Base-by-base conservation (phyloP, 805 yeast genomes). In the Metahyphopichia silvanorum region DNA sequence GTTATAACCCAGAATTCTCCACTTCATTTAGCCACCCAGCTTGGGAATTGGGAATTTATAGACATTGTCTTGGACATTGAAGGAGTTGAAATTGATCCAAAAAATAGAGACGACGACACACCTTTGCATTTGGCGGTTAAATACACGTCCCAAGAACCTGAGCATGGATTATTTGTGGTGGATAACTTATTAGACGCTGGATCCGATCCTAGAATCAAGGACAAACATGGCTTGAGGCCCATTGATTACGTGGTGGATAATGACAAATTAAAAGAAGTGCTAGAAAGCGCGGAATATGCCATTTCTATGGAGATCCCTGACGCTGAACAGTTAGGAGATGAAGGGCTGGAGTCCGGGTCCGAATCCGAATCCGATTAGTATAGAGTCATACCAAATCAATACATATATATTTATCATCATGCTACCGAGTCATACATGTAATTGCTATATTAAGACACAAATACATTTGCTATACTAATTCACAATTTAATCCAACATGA, bases 121-220 rank as follows among this genome's bases (percentile, higher is more conserved):
- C 97, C 98, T 10, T 71, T 93, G 42, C 98, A 91, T 58, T 63
- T 75, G 40, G 94, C 96, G 4, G 95, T 82, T 9, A 74, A 74
- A 39, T 91, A 84, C 55, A 71, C 89, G 10, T 66, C 68, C 28
- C 79, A 77, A 16, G 96, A 91, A 51, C 86, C 93, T 0, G 96
- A 86, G 38, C 88, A 83, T 56, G 96, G 95, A 1, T 63, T 70
- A 16, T 86, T 80, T 44, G 68, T 88, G 21, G 77, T 81, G 9
- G 95, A 86, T 49, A 83, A 82, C 53, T 71, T 93, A 40, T 65
- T 93, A 25, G 96, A 89, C 49, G 95, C 94, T 18, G 98, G 98
- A 3, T 81, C 93, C 2, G 93, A 89, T 58, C 86, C 94, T 2
- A 68, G 63, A 31, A 50, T 61, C 24, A 44, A 44, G 16, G 68